Evolutionary conservation across 176 grass and related monocot genomes (phyloP), one percentile per base, ranked within the genome.

Genomic region (Oryza brachyantha): DNA sequence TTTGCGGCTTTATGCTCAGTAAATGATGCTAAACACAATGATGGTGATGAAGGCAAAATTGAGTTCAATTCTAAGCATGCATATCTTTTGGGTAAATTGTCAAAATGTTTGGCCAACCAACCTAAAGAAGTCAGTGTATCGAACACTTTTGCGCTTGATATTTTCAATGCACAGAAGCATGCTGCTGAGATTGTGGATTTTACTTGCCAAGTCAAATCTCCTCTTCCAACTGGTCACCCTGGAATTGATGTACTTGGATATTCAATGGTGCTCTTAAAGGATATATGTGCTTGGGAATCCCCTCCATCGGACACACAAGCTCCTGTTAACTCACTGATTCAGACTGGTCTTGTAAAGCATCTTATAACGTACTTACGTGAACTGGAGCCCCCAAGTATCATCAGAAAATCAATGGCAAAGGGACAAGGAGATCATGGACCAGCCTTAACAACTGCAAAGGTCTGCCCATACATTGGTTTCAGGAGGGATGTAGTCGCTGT

Each of bases 401-500:
- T 98, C 39, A 94, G 92, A 83, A 91, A 91, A 76, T 87, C 86
- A 13, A 88, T 94, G 74, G 61, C 64, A 80, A 84, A 22, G 40
- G 76, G 70, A 58, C 75, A 86, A 70, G 69, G 45, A 55, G 39
- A 76, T 75, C 54, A 80, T 34, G 73, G 55, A 69, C 68, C 83
- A 84, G 38, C 55, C 10, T 36, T 75, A 79, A 17, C 21, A 26
- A 79, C 70, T 45, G 73, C 64, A 76, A 93, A 92, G 37, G 88
- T 89, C 45, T 98, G 96, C 67, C 92, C 90, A 14, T 98, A 98
- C 81, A 85, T 81, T 62, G 96, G 96, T 66, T 95, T 87, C 78
- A 86, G 92, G 85, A 94, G 80, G 81, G 92, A 95, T 87, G 46
- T 98, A 35, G 90, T 98, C 12, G 87, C 90, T 24, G 59, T 91